Evolutionary conservation across 1,284 basidiomycete genomes (phyloP), one percentile per base, ranked within the genome.

Genomic region (Erythrobasidium hasegawianum): DNA sequence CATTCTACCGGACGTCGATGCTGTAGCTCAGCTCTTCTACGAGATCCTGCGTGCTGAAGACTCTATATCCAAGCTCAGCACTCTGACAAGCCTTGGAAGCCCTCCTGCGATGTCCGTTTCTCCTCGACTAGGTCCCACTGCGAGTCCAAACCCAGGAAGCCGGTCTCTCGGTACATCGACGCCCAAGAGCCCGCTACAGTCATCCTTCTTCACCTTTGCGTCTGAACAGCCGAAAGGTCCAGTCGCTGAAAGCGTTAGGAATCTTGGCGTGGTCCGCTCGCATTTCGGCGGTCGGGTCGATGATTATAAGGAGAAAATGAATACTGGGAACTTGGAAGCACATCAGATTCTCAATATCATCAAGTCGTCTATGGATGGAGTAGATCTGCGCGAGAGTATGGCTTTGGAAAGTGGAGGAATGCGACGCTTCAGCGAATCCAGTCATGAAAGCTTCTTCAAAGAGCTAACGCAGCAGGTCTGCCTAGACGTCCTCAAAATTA

Each of bases 11-110:
- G 57, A 64, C 18, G 24, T 67, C 0, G 38, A 67, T 2, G 69
- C 67, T 1, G 60, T 69, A 7, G 66, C 72, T 1, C 66, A 67
- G 20, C 67, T 75, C 1, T 71, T 71, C 64, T 76, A 72, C 69
- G 74, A 75, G 64, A 66, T 75, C 14, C 60, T 75, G 2, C 70
- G 72, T 52, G 70, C 74, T 20, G 73, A 75, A 14, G 26, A 56
- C 9, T 69, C 68, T 20, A 59, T 76, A 18, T 18, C 59, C 39
- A 68, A 72, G 50, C 68, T 76, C 16, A 67, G 71, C 24, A 65
- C 69, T 38, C 64, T 74, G 5, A 67, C 65, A 13, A 13, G 64
- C 66, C 66, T 68, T 59, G 43, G 53, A 54, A 54, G 45, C 56
- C 22, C 29, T 59, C 68, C 53, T 14, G 18, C 41, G 27, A 61